A percentile compares a stretch with the other conserved stretches of the same genome.
These are phyloP conservation scores for Cyathus striatus DNA, from an alignment of 768 basidiomycete genomes.

Conservation along the genomic window DNA sequence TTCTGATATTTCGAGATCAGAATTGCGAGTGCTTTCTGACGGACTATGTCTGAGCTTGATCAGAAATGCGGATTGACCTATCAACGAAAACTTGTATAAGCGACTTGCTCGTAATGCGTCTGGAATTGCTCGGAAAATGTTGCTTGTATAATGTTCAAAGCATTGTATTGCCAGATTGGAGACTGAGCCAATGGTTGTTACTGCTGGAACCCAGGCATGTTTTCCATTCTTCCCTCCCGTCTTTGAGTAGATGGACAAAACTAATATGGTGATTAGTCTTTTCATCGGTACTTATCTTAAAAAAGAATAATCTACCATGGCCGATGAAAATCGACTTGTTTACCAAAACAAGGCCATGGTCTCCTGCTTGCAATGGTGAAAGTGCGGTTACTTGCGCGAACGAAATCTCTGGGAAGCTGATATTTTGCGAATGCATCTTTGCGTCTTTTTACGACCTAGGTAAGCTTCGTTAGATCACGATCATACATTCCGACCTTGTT, in stretches of 20 bases:
- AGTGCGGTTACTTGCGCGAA: not conserved
- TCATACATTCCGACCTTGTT: not conserved
- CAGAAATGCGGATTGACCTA: not conserved
- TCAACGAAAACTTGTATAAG: not conserved
- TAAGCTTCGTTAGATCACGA: not conserved
- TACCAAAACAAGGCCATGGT: not conserved
- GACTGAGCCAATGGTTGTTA: not conserved
- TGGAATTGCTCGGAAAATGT: not conserved
- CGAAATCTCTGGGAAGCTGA: not conserved
- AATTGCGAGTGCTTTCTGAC: conserved; percentile 13
- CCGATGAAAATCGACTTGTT: not conserved
- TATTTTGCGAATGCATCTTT: not conserved
- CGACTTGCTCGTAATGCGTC: not conserved
- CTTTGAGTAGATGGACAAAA: not conserved
- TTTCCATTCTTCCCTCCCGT: conserved; percentile 1
- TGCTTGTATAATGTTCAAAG: not conserved
- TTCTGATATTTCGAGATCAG: conserved; percentile 9
- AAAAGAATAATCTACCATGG: not conserved
- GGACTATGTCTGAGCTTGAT: not conserved
- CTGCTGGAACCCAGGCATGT: not conserved
- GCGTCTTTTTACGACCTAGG: not conserved
- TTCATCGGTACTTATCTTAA: not conserved
- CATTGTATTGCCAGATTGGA: conserved; percentile 1
- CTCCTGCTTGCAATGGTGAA: not conserved
- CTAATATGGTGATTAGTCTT: not conserved